phyloP scores from a whole-genome alignment of 2,329 filamentous ascomycete species.

The Paramyrothecium sp. region DNA sequence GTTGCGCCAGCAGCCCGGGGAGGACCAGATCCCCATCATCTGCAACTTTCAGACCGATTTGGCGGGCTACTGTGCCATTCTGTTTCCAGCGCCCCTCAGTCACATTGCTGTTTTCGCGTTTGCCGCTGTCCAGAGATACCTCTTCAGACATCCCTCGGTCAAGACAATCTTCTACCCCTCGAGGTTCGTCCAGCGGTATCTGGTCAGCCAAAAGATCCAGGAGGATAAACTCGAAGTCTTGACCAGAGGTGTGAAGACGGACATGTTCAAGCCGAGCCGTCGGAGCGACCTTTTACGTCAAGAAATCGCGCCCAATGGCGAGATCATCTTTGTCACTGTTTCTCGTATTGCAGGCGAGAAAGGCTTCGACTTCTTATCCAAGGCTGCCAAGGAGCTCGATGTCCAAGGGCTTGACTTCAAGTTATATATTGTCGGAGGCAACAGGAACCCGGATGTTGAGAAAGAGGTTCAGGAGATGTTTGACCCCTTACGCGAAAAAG shows the following conservation, averaged over 20 bases:
- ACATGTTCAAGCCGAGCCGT: constrained; percentile 55
- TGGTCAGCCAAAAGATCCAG: constrained; percentile 56
- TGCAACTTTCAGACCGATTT: constrained; percentile 74
- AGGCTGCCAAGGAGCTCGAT: constrained; percentile 53
- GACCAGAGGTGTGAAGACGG: constrained; percentile 64
- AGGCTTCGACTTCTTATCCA: constrained; percentile 66
- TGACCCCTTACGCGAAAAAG: constrained; percentile 39
- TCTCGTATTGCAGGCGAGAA: constrained; percentile 69
- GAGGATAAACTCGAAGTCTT: constrained; percentile 57
- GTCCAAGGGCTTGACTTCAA: constrained; percentile 57
- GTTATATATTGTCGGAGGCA: constrained; percentile 66
- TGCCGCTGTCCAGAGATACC: constrained; percentile 61
- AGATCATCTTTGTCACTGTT: constrained; percentile 65
- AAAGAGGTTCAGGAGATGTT: constrained; percentile 62
- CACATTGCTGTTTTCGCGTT: constrained; percentile 61
- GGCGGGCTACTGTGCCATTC: constrained; percentile 65
- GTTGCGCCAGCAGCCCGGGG: constrained; percentile 54
- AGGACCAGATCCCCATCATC: constrained; percentile 57
- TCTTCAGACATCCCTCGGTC: constrained; percentile 61
- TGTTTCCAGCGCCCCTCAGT: constrained; percentile 65
- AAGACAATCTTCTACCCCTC: constrained; percentile 70
- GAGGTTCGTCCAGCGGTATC: constrained; percentile 59
- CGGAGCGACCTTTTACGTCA: constrained; percentile 50
- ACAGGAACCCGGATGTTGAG: constrained; percentile 62
- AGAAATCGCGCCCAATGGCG: constrained; percentile 57